A percentile compares a stretch with the other conserved stretches of the same genome.
phyloP scores from a whole-genome alignment of 1,284 basidiomycete species.

The Sporisorium reilianum region DNA sequence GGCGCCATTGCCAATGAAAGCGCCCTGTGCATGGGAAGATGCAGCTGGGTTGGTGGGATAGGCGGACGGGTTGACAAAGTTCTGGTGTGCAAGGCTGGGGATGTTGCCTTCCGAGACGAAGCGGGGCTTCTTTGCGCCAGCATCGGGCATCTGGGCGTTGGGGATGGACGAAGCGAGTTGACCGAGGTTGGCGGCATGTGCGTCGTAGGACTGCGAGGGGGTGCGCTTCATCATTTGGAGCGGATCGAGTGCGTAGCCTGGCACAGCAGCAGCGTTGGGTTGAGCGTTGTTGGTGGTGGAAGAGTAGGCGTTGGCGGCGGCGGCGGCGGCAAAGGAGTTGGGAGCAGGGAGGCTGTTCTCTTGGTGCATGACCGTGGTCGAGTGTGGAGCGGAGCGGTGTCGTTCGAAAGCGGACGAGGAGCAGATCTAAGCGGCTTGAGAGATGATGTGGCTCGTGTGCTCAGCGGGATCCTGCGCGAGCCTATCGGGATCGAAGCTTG shows the following conservation, averaged over 20 bases:
- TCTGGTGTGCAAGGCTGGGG: slow-evolving; percentile 39
- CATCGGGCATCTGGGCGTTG: slow-evolving; percentile 27
- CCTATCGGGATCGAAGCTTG: background rate
- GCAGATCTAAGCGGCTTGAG: background rate
- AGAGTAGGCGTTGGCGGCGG: slow-evolving; percentile 38
- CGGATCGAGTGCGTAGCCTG: slow-evolving; percentile 40
- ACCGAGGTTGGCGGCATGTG: slow-evolving; percentile 38
- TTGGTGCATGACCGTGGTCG: slow-evolving; percentile 31
- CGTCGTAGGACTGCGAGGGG: slow-evolving; percentile 56
- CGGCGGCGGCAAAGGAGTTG: slow-evolving; percentile 31
- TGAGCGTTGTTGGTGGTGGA: slow-evolving; percentile 8
- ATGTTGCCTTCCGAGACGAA: slow-evolving; percentile 62
- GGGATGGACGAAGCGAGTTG: slow-evolving; percentile 28
- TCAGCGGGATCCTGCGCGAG: slow-evolving; percentile 8
- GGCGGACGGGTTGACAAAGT: slow-evolving; percentile 23
- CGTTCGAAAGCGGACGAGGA: background rate
- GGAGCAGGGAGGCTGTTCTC: slow-evolving; percentile 31
- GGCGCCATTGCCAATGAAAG: slow-evolving; percentile 31
- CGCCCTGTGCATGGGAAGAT: slow-evolving; percentile 17
- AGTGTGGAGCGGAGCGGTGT: slow-evolving; percentile 3
- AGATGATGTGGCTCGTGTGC: background rate
- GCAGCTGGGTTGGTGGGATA: slow-evolving; percentile 13
- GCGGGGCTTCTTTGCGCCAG: slow-evolving; percentile 53
- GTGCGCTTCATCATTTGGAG: slow-evolving; percentile 60
- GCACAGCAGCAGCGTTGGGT: slow-evolving; percentile 21